A percentile compares a stretch with the other conserved stretches of the same genome.
phyloP scores from a whole-genome alignment of 2,329 filamentous ascomycete genomes.

The Curvularia hawaiiensis region DNA sequence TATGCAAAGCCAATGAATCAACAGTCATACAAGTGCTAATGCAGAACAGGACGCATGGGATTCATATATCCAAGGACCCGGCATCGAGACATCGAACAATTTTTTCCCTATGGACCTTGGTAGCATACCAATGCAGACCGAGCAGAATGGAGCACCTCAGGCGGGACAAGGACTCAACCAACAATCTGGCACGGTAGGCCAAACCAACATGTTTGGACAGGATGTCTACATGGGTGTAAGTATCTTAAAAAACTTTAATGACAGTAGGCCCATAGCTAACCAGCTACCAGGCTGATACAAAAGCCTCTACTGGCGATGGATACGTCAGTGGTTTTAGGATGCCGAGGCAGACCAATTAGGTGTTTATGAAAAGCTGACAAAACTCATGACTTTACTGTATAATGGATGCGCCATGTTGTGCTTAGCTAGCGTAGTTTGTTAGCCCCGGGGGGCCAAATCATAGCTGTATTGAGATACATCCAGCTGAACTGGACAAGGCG shows the following conservation, averaged over 20 bases:
- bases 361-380: neutral
- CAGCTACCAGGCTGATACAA: slow-evolving; percentile 31
- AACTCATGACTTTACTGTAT: slow-evolving; percentile 4
- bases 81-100: slow-evolving; percentile 47
- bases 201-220: slow-evolving; percentile 38
- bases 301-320: slow-evolving; percentile 30
- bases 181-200: slow-evolving; percentile 26
- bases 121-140: slow-evolving; percentile 42
- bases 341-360: slow-evolving; percentile 25
- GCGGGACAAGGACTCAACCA: slow-evolving; percentile 18
- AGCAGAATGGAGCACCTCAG: slow-evolving; percentile 27
- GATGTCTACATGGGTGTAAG: slow-evolving; percentile 50
- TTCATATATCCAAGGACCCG: slow-evolving; percentile 67
- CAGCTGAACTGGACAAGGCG: slow-evolving; percentile 18
- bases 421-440: neutral
- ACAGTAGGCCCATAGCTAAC: slow-evolving; percentile 13
- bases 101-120: slow-evolving; percentile 53
- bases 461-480: slow-evolving; percentile 4
- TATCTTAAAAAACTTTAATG: slow-evolving; percentile 11
- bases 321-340: slow-evolving; percentile 40
- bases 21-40: slow-evolving; percentile 14
- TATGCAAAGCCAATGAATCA: slow-evolving; percentile 47
- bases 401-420: neutral
- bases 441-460: slow-evolving; percentile 2
- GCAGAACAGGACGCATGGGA: slow-evolving; percentile 64